Base-by-base conservation (phyloP, 768 basidiomycete species). In the Russula brevipes region DNA sequence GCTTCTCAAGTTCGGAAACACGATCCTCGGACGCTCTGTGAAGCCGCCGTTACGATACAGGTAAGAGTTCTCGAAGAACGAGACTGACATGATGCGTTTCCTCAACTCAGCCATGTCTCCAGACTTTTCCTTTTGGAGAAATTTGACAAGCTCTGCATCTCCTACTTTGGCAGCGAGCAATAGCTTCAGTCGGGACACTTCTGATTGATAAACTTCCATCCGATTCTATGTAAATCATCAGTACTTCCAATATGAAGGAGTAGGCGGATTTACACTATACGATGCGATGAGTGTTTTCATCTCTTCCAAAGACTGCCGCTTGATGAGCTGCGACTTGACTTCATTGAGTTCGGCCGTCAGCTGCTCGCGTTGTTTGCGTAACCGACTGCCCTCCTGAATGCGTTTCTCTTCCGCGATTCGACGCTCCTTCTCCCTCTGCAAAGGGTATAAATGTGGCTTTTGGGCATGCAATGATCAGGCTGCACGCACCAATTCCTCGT, bases 111-210 rank as follows among this genome's bases (percentile, higher is more conserved):
- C 73, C 1, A 73, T 70, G 60, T 85, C 80, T 17, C 84, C 82
- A 5, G 80, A 75, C 49, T 81, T 78, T 19, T 80, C 83, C 50
- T 78, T 78, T 57, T 85, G 76, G 66, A 95, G 80, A 72, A 92
- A 91, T 5, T 75, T 75, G 73, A 94, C 79, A 39, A 93, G 77
- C 54, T 92, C 88, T 64, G 85, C 83, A 30, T 88, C 81, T 6
- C 87, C 85, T 1, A 82, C 78, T 33, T 85, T 75, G 0, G 91
- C 91, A 19, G 90, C 93, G n/a, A 95, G 76, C 36, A 83, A 82
- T 16, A 87, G 80, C 72, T 88, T 91, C 66, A 88, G 78, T 30
- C 94, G 81, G 46, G 77, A 79, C 11, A 89, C 76, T 72, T 98
- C 93, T 1, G 87, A 87, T 64, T 84, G 77, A 31, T 96, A 72